These are phyloP conservation scores for Zangia roseola DNA, from an alignment of 768 basidiomycete genomes.

Conservation along the genomic window DNA sequence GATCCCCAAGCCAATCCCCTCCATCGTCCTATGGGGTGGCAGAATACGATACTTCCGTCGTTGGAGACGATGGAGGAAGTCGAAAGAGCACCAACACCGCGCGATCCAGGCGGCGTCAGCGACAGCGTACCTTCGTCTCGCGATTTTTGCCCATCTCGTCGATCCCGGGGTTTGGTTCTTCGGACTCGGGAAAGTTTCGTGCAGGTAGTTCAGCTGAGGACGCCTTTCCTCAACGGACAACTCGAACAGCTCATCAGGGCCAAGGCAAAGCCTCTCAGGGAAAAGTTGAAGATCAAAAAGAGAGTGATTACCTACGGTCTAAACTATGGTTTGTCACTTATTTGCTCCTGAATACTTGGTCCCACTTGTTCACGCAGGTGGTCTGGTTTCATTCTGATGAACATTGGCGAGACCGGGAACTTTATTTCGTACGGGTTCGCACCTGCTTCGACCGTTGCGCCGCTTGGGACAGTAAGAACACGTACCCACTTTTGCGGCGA, in stretches of 20 bases:
- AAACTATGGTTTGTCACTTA: conserved; percentile 66
- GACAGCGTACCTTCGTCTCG: conserved; percentile 34
- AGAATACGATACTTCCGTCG: conserved; percentile 1
- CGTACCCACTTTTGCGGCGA: conserved; percentile 3
- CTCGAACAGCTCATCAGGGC: conserved; percentile 2
- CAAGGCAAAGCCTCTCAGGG: conserved; percentile 13
- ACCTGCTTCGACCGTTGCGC: conserved; percentile 91
- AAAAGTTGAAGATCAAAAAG: conserved; percentile 41
- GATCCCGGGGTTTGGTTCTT: conserved; percentile 9
- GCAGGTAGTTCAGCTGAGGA: conserved; percentile 34
- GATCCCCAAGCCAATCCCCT: conserved; percentile 21
- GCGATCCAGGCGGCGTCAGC: conserved; percentile 21
- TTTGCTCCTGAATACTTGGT: background rate
- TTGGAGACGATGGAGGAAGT: conserved; percentile 28
- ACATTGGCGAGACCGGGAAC: conserved; percentile 87
- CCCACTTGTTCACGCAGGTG: conserved; percentile 55
- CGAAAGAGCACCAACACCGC: conserved; percentile 22
- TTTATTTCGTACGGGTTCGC: conserved; percentile 90
- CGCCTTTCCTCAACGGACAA: conserved; percentile 27
- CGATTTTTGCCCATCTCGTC: conserved; percentile 35
- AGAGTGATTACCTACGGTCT: conserved; percentile 78
- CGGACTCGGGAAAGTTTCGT: conserved; percentile 1
- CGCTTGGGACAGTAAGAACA: conserved; percentile 84
- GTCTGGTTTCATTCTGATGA: conserved; percentile 86
- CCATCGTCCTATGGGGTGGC: conserved; percentile 19